Percentiles rank a stretch among this genome's conserved stretches.
These are phyloP conservation scores for Phytopythium kandeliae DNA, from an alignment of 352 stramenopile species.

Conservation along the genomic window DNA sequence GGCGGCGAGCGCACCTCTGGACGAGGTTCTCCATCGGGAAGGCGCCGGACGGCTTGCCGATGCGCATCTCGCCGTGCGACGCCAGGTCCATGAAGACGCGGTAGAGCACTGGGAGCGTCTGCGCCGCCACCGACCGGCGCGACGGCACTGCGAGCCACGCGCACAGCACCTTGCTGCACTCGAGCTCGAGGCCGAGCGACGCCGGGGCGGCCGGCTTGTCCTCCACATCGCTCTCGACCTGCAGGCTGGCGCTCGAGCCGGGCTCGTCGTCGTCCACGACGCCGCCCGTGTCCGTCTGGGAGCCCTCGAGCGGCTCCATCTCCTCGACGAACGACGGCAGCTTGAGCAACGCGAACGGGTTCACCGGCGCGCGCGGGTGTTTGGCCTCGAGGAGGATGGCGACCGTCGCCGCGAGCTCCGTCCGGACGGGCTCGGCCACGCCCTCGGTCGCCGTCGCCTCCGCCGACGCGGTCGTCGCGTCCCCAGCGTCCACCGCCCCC, in stretches of 20 bases:
- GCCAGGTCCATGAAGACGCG: constrained; percentile 19
- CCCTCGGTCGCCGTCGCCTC: neutral
- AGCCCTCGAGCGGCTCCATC: constrained; percentile 28
- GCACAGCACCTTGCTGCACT: constrained; percentile 34
- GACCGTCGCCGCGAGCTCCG: constrained; percentile 48
- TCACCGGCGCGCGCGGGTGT: constrained; percentile 23
- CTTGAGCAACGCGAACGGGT: constrained; percentile 45
- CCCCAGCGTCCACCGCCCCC: constrained; percentile 6
- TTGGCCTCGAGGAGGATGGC: constrained; percentile 54
- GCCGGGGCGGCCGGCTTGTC: constrained; percentile 18
- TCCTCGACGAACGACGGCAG: constrained; percentile 55
- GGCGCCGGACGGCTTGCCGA: constrained; percentile 12
- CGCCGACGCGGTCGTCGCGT: constrained; percentile 5
- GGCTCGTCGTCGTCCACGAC: constrained; percentile 1
- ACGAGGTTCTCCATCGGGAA: constrained; percentile 22
- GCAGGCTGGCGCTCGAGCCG: neutral
- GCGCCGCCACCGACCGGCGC: constrained; percentile 26
- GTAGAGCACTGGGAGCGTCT: constrained; percentile 33
- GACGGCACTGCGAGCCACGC: constrained; percentile 25
- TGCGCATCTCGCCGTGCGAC: constrained; percentile 12
- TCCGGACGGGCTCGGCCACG: constrained; percentile 36
- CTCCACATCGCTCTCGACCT: constrained; percentile 23
- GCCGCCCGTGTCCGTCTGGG: neutral
- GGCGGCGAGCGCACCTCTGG: constrained; percentile 18
- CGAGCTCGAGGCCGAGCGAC: constrained; percentile 21